Evolutionary conservation across 1,139 yeast species (phyloP), one percentile per base, ranked within the genome.

Genomic region (Blastobotrys ciferrii): DNA sequence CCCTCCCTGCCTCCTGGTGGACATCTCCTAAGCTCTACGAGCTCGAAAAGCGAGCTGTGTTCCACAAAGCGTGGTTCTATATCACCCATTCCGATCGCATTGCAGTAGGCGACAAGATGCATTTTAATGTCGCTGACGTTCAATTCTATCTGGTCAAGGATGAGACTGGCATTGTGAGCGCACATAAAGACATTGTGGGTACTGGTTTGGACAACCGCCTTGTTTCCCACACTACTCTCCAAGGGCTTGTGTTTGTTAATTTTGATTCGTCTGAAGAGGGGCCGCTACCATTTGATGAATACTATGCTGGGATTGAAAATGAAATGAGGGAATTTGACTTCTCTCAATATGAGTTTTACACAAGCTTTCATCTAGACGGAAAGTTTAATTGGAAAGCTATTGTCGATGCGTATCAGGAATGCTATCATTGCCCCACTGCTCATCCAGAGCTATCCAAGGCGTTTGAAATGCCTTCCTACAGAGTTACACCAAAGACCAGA

Each of bases 381-480:
- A n/a, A 37, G 15, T 46, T 46, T 36, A 46, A 46, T 19, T 46
- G 49, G 49, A 46, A 46, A 32, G 43, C 49, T 2, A 14, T 46
- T 23, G 49, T 46, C n/a, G 49, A 46, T 35, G 49, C 46, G 23
- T 46, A 46, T 18, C 46, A 42, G 32, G 49, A 46, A 18, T 46
- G 49, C 40, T 42, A 42, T 25, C 49, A 46, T 37, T 46, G 49
- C 15, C 49, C 49, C 17, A 46, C 49, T 5, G 49, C 49, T 4
- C 49, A 46, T 19, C 49, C 49, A 42, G 49, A 45, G 7, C 35
- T 46, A 13, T 46, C 49, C 40, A 46, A 46, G 31, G 49, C 49
- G 6, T 46, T 46, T 42, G 46, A 40, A 46, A 42, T 46, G 36
- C 49, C 49, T 19, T 23, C 46, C 7, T 46, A 46, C 35, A 42